Evolutionary conservation across 148 eudicot species (phyloP).

Genomic region (Talinum fruticosum): DNA sequence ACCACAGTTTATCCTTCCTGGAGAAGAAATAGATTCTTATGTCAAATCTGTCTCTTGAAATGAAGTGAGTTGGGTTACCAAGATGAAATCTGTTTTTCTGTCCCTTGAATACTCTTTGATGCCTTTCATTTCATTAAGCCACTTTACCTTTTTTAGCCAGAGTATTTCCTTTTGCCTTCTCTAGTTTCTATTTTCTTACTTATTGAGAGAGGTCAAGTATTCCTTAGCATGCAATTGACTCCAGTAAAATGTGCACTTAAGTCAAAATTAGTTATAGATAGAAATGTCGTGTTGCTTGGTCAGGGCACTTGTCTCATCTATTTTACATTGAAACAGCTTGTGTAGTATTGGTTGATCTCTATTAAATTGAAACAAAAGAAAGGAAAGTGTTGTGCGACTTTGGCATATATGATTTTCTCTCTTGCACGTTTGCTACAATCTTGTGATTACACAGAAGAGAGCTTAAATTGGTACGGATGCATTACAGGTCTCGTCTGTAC

Average conservation of each 20-base stretch:
- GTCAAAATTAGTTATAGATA: background rate
- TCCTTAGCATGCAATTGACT: no score
- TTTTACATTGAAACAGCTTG: background rate
- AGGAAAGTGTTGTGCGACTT: background rate
- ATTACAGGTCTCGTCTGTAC: conserved; percentile 84
- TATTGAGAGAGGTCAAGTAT: no score
- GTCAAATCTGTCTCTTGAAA: no score
- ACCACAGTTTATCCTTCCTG: background rate
- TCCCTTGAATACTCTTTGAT: no score
- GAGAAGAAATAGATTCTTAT: background rate
- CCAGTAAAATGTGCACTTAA: background rate
- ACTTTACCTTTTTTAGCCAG: no score
- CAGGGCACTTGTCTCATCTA: background rate
- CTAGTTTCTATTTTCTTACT: no score
- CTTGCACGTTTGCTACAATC: background rate
- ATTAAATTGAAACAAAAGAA: background rate
- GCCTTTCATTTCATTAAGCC: no score
- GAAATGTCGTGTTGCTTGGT: background rate
- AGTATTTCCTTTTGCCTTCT: no score
- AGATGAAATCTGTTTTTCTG: no score
- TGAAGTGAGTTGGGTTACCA: no score
- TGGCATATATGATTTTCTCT: conserved; percentile 2
- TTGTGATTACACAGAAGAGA: conserved; percentile 6
- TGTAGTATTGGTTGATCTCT: background rate
- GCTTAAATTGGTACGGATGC: background rate